Percentiles rank a stretch among this genome's conserved stretches.
phyloP scores from a whole-genome alignment of 164 flowering plant genomes.

The Hamamelis virginiana region DNA sequence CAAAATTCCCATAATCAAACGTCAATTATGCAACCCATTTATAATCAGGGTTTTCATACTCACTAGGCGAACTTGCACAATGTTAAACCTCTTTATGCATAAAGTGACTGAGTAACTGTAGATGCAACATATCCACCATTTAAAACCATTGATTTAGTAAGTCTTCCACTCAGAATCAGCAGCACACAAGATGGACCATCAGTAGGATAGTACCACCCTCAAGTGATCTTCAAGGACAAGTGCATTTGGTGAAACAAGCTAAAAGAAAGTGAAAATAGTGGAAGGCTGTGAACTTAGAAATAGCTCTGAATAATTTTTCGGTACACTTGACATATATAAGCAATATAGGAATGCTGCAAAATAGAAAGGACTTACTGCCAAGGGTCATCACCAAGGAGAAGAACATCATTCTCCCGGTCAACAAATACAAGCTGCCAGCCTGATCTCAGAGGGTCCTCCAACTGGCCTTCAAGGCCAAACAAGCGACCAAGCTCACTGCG shows the following conservation, averaged over 20 bases:
- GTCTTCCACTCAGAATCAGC: not conserved
- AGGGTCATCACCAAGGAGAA: slow-evolving; percentile 50
- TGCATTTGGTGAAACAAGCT: no score
- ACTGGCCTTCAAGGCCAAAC: slow-evolving; percentile 46
- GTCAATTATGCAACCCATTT: no score
- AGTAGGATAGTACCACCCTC: no score
- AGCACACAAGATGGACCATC: not conserved
- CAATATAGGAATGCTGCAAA: not conserved
- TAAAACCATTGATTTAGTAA: no score
- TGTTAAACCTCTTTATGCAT: no score
- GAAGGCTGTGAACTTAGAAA: not conserved
- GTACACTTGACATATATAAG: not conserved
- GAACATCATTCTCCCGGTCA: slow-evolving; percentile 49
- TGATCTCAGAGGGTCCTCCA: slow-evolving; percentile 47
- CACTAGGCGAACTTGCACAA: no score
- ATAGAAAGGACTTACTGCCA: slow-evolving; percentile 35
- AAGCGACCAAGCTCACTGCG: slow-evolving; percentile 40
- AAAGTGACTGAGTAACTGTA: no score
- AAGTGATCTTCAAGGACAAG: no score
- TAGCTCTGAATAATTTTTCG: not conserved
- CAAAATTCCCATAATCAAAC: no score
- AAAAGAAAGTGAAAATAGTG: no score
- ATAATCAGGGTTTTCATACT: no score
- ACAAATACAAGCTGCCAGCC: slow-evolving; percentile 59
- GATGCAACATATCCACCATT: no score